A percentile compares a stretch with the other conserved stretches of the same genome.
These are phyloP conservation scores for Ceratonia siliqua DNA, from an alignment of 306 rosid species.

Conservation along the genomic window DNA sequence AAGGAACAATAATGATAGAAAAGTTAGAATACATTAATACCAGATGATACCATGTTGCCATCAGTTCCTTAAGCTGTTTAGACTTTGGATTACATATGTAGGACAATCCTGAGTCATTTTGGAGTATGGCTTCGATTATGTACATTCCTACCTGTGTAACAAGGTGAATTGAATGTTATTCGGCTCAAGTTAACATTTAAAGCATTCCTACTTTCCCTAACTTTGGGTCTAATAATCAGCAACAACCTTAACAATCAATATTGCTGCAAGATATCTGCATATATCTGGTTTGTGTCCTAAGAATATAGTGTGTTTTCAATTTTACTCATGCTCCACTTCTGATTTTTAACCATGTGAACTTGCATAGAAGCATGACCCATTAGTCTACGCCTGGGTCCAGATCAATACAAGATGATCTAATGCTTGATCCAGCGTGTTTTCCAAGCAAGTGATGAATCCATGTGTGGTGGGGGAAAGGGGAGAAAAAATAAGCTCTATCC, in stretches of 20 bases:
- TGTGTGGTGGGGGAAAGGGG: not conserved
- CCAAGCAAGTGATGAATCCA: not conserved
- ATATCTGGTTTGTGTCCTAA: not conserved
- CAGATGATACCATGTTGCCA: conserved; percentile 13
- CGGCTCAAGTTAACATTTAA: not conserved
- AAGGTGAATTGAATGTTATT: not conserved
- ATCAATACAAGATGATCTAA: not conserved
- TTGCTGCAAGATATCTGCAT: not conserved
- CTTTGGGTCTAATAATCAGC: not conserved
- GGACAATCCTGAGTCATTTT: conserved; percentile 17
- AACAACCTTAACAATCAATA: not conserved
- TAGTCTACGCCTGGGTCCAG: not conserved
- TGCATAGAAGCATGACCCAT: not conserved
- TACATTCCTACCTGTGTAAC: conserved; percentile 2
- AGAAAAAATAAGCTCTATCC: too few species aligned
- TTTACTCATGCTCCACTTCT: not conserved
- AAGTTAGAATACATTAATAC: not conserved
- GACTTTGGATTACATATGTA: conserved; percentile 11
- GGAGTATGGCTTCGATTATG: conserved; percentile 17
- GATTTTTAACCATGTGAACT: not conserved
- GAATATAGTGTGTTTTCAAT: not conserved
- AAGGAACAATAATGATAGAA: not conserved
- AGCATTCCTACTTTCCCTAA: not conserved
- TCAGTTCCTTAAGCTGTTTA: not conserved
- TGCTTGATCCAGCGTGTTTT: not conserved